These are phyloP conservation scores for Piper longum DNA, from an alignment of 164 flowering plant species.

Conservation along the genomic window DNA sequence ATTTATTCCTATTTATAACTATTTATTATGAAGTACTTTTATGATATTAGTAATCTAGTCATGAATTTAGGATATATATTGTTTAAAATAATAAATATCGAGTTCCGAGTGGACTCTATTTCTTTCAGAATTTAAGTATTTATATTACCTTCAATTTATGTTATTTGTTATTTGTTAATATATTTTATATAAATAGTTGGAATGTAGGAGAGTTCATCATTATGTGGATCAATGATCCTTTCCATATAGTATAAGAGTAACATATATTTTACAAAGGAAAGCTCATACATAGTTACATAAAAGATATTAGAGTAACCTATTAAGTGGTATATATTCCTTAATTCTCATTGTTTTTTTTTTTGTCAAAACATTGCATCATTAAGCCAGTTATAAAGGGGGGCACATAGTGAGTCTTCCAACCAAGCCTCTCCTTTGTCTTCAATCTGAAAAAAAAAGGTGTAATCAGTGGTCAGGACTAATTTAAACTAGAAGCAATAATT, in stretches of 20 bases:
- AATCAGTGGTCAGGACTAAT: not conserved
- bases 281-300: not conserved
- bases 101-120: no score
- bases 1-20: no score
- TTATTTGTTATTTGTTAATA: no score
- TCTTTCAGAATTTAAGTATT: no score
- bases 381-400: constrained; percentile 12
- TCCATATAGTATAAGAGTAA: not conserved
- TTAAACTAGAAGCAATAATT: no score
- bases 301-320: not conserved
- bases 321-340: not conserved
- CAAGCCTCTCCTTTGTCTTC: constrained; percentile 28
- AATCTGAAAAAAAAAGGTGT: constrained; percentile 15
- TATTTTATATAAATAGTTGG: no score
- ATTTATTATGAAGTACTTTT: no score
- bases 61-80: no score
- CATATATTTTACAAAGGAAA: not conserved
- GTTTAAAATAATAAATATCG: no score
- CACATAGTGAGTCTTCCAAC: constrained; percentile 45
- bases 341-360: not conserved
- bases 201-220: no score
- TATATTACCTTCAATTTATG: no score
- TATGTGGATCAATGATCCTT: not conserved
- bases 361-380: not conserved
- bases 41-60: no score